Evolutionary conservation across 768 basidiomycete species (phyloP), one percentile per base, ranked within the genome.

Genomic region (Russula earlei): DNA sequence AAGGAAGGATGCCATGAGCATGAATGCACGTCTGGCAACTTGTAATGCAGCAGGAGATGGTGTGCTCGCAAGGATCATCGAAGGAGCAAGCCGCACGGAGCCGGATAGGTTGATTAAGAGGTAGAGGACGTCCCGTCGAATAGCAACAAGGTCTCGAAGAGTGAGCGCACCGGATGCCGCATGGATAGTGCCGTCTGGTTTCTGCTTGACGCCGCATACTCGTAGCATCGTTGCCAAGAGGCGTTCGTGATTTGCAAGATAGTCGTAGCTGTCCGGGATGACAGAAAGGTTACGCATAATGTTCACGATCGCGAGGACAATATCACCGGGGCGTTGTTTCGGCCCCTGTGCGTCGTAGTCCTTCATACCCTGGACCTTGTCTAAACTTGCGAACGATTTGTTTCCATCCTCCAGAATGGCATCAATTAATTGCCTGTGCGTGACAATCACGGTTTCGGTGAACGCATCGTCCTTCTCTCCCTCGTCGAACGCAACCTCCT

Each of bases 221-320:
- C 85, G 84, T 25, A 92, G 74, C 47, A 93, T 64, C 25, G 88
- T 63, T 62, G 82, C 79, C 34, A 91, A 68, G 12, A 88, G 67
- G 48, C 83, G 75, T 6, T 78, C 77, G 56, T 89, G 82, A 38
- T 72, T 77, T 1, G 83, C 78, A 64, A 95, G 74, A 64, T 80
- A 82, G 42, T 74, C 72, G 58, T 77, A 68, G 64, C 95, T 95
- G 60, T 94, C 86, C 7, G 70, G 71, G 55, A 84, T 74, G 58
- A 83, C 72, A n/a, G 88, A 82, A 62, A 96, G 75, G 71, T 95
- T 96, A 44, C 91, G 87, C 51, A 97, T 74, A 64, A 97, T 82
- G 67, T 88, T 92, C 43, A 84, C 69, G 50, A 87, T 75, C 17
- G 82, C 72, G 27, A 90, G 76, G 46, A 93, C 74, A 51, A 84